A percentile compares a stretch with the other conserved stretches of the same genome.
Conservation (phyloP, 805 yeast species). For the Spencermartinsiella europaea region DNA sequence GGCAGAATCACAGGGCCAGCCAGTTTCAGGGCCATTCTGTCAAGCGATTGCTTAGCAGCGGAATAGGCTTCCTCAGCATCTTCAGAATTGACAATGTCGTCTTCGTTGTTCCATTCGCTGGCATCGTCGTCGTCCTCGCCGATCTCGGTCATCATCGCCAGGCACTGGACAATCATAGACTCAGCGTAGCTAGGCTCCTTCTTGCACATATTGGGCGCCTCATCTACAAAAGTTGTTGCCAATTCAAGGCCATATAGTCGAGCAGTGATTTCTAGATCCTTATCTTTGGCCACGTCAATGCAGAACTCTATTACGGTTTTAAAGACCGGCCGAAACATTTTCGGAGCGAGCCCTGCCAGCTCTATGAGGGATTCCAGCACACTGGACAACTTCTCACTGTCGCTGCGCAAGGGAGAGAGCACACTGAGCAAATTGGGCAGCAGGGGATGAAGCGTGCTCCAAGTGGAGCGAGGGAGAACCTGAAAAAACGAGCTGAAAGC, state of each 20-base stretch:
- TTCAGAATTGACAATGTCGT: slow-evolving; percentile 69
- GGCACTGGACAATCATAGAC: slow-evolving; percentile 64
- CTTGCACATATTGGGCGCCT: slow-evolving; percentile 93
- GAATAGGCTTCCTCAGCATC: slow-evolving; percentile 83
- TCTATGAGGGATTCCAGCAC: slow-evolving; percentile 89
- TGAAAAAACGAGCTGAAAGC: slow-evolving; percentile 91
- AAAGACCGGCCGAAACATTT: slow-evolving; percentile 88
- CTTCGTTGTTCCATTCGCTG: slow-evolving; percentile 78
- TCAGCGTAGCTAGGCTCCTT: slow-evolving; percentile 66
- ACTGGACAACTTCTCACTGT: slow-evolving; percentile 71
- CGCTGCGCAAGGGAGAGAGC: slow-evolving; percentile 74
- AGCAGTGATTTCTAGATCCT: slow-evolving; percentile 63
- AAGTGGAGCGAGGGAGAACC: slow-evolving; percentile 67
- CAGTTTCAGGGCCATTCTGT: slow-evolving; percentile 77
- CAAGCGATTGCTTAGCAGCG: slow-evolving; percentile 92
- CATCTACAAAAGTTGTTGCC: slow-evolving; percentile 84
- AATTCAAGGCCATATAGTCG: slow-evolving; percentile 86
- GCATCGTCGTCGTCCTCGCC: slow-evolving; percentile 83
- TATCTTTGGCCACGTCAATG: slow-evolving; percentile 74
- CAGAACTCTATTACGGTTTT: slow-evolving; percentile 82
- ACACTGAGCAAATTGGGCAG: slow-evolving; percentile 82
- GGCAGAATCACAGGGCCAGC: slow-evolving; percentile 81
- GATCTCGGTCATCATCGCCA: slow-evolving; percentile 87
- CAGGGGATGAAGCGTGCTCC: slow-evolving; percentile 73
- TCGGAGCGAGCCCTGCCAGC: slow-evolving; percentile 88